Percentiles rank a stretch among this genome's conserved stretches.
These are phyloP conservation scores for Fusarium buharicum DNA, from an alignment of 2,329 filamentous ascomycete genomes.

Conservation along the genomic window DNA sequence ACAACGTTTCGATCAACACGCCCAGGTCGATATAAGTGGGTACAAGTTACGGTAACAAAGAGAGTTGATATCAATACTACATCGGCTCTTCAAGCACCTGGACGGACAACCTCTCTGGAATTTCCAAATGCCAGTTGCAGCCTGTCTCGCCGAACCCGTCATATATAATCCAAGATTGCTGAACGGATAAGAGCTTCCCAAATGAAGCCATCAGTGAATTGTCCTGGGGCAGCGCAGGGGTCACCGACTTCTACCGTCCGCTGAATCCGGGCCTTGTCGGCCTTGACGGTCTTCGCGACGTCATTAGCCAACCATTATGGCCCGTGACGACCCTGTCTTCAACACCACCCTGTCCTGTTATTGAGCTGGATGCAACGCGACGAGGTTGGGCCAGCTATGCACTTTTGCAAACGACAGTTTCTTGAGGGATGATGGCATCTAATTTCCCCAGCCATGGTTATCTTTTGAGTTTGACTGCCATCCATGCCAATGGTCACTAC, in stretches of 20 bases:
- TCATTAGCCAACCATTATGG: constrained; percentile 39
- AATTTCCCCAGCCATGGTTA: neutral
- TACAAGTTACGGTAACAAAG: neutral
- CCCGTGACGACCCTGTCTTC: constrained; percentile 28
- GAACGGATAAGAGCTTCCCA: too few species aligned
- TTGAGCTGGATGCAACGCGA: constrained; percentile 14
- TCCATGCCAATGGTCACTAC: neutral
- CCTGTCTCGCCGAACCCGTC: constrained; percentile 29
- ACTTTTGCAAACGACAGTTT: neutral
- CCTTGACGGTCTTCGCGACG: constrained; percentile 31
- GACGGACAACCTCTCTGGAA: constrained; percentile 8
- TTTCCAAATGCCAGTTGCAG: constrained; percentile 14
- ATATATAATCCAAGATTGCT: constrained; percentile 5
- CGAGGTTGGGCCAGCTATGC: constrained; percentile 11
- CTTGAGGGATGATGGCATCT: constrained; percentile 1
- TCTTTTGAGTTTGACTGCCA: neutral
- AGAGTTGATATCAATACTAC: neutral
- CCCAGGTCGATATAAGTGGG: constrained; percentile 21
- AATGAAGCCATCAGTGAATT: neutral
- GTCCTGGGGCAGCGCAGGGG: constrained; percentile 21
- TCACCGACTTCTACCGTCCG: constrained; percentile 35
- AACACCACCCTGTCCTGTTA: constrained; percentile 19
- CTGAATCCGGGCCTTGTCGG: constrained; percentile 30
- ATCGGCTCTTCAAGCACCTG: neutral
- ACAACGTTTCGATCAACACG: constrained; percentile 14